Conservation (phyloP, 1,139 yeast species). For the Yamadazyma triangularis region DNA sequence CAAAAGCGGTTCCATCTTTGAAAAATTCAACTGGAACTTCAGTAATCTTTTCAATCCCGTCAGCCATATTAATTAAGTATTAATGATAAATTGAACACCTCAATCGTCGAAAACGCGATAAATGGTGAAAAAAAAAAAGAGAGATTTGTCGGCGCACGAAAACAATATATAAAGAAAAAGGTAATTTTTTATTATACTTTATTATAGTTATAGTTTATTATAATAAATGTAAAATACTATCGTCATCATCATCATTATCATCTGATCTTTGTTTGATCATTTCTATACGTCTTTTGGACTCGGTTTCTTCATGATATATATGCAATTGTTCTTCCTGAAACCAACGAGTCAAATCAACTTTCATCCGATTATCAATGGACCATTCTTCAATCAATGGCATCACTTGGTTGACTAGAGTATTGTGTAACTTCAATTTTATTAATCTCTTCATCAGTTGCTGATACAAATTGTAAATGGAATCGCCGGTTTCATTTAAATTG, state of each 20-base stretch:
- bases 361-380: constrained; percentile 32
- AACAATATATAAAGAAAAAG: no score
- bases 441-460: constrained; percentile 21
- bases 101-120: constrained; percentile 1
- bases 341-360: constrained; percentile 12
- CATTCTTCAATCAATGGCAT: constrained; percentile 32
- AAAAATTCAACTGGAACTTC: constrained; percentile 90
- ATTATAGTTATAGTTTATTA: constrained; percentile 6
- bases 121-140: no score
- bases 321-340: constrained; percentile 17
- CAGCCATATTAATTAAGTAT: constrained; percentile 36
- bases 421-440: constrained; percentile 25
- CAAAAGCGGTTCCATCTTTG: constrained; percentile 85
- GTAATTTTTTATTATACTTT: background rate
- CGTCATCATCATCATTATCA: constrained; percentile 33
- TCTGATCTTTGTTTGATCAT: constrained; percentile 24
- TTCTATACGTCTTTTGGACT: constrained; percentile 23
- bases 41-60: constrained; percentile 75
- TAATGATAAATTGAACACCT: background rate
- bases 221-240: constrained; percentile 30
- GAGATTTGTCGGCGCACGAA: no score
- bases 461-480: constrained; percentile 21
- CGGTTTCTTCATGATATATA: constrained; percentile 15
- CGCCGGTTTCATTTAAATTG: constrained; percentile 11
- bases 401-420: constrained; percentile 19